A percentile compares a stretch with the other conserved stretches of the same genome.
These are phyloP conservation scores for Leonotis leonurus DNA, from an alignment of 257 asterid species.

Conservation along the genomic window DNA sequence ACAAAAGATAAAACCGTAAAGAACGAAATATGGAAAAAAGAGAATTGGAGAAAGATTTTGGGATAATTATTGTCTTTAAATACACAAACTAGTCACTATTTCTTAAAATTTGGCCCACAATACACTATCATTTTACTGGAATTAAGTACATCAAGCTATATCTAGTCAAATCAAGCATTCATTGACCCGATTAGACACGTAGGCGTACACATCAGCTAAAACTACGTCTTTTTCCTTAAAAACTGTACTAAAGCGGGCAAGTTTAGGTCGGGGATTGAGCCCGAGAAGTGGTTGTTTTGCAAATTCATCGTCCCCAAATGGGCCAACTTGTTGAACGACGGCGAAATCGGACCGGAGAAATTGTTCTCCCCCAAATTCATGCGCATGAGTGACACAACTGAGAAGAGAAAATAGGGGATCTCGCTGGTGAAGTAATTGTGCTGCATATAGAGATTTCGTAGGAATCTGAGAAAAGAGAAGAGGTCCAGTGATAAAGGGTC, in stretches of 20 bases:
- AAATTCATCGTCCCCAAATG: slow-evolving; percentile 59
- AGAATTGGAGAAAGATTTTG: too few relatives aligned
- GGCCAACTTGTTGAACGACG: slow-evolving; percentile 40
- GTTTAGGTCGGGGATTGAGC: slow-evolving; percentile 50
- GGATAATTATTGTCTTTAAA: too few relatives aligned
- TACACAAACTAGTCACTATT: too few relatives aligned
- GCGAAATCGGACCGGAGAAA: slow-evolving; percentile 53
- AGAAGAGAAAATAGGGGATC: slow-evolving; percentile 46
- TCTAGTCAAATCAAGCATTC: too few relatives aligned
- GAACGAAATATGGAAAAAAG: too few relatives aligned
- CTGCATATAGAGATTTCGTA: slow-evolving; percentile 55
- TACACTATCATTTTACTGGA: too few relatives aligned
- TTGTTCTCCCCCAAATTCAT: slow-evolving; percentile 53
- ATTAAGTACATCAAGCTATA: too few relatives aligned
- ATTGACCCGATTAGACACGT: too few relatives aligned
- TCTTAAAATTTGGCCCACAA: too few relatives aligned
- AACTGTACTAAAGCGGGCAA: slow-evolving; percentile 37
- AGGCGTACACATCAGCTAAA: too few relatives aligned
- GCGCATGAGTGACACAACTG: slow-evolving; percentile 43
- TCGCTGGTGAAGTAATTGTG: slow-evolving; percentile 48
- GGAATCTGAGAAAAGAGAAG: slow-evolving; percentile 32
- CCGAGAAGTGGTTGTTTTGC: slow-evolving; percentile 54
- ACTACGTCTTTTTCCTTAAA: too few relatives aligned
- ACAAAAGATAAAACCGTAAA: too few relatives aligned
- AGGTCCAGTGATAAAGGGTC: slow-evolving; percentile 52